Base-by-base conservation (phyloP, 73 alveolate genomes). In the Halteria grandinella region DNA sequence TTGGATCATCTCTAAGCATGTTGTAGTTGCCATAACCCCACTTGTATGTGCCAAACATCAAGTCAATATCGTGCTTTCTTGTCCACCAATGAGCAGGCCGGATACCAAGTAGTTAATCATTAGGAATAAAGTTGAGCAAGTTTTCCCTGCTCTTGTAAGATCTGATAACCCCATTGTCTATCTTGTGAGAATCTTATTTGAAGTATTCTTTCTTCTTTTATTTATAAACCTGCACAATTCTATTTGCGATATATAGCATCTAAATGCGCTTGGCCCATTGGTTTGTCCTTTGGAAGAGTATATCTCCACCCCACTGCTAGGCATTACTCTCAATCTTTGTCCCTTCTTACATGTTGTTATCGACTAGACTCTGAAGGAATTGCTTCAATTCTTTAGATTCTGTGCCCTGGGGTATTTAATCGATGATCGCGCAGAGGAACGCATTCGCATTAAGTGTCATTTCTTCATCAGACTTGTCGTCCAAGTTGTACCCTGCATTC, bases 81-180 rank as follows among this genome's bases (percentile, higher is more conserved):
- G 94, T 91, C 99, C 99, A 96, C 99, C 99, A 96, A 0, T 83
- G 84, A 0, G 96, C 86, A 18, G 99, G 99, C 29, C 97, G 89
- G 75, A 93, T 91, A 18, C 98, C 98, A 73, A 85, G 85, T 43
- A 88, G 79, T 31, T 85, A 53, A 62, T 86, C 77, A 55, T 76
- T 55, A 5, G 98, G 97, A 8, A 96, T 87, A 76, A 96, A 96
- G 83, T 94, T 94, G 53, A 96, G 79, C 47, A 96, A 78, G 77
- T 95, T 93, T 34, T 93, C 95, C 97, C 97, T 89, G 32, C 18
- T 20, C 23, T 53, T 10, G 29, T 53, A 53, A 23, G 39, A 18
- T 21, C 29, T 53, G 23, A 25, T 25, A 45, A 53, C 48, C 6
- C 43, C 5, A 10, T 53, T 25, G 29, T 53, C 59, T 8, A 48